Evolutionary conservation across 2,329 filamentous ascomycete species (phyloP).

Genomic region (Paraphaeosphaeria sporulosa): DNA sequence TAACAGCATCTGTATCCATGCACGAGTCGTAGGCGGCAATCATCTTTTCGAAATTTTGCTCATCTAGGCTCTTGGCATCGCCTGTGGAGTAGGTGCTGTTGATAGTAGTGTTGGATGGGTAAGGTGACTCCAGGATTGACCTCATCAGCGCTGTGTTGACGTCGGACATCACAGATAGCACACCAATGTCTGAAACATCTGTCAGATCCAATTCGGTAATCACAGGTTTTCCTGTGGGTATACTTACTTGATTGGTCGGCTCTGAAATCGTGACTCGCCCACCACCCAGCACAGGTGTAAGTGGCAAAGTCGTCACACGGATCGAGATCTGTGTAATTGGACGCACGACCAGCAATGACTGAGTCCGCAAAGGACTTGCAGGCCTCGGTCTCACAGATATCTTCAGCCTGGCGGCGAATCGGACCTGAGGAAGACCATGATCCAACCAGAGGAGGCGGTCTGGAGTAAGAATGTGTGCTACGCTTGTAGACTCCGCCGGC

Average conservation of each 20-base stretch:
- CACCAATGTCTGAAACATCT: slow-evolving; percentile 10
- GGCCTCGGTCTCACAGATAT: slow-evolving; percentile 12
- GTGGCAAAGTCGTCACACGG: slow-evolving; percentile 72
- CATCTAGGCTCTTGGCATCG: slow-evolving; percentile 53
- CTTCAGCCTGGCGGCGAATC: slow-evolving; percentile 10
- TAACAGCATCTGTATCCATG: slow-evolving; percentile 65
- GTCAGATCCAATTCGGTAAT: neutral
- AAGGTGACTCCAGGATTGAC: slow-evolving; percentile 66
- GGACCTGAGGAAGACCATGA: slow-evolving; percentile 9
- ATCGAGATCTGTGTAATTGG: slow-evolving; percentile 65
- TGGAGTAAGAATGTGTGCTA: slow-evolving; percentile 1
- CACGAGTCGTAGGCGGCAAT: slow-evolving; percentile 69
- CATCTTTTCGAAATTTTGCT: slow-evolving; percentile 69
- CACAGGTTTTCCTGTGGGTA: slow-evolving; percentile 43
- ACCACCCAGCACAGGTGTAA: slow-evolving; percentile 71
- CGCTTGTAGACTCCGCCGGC: slow-evolving; percentile 11
- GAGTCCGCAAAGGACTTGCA: slow-evolving; percentile 17
- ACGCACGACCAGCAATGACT: slow-evolving; percentile 14
- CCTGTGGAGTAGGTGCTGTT: slow-evolving; percentile 15
- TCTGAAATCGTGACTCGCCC: slow-evolving; percentile 68
- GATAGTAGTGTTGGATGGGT: slow-evolving; percentile 39
- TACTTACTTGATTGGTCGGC: slow-evolving; percentile 66
- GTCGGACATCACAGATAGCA: slow-evolving; percentile 16
- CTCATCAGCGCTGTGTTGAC: slow-evolving; percentile 54
- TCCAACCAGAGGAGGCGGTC: slow-evolving; percentile 13